Conservation (phyloP, 495 filamentous ascomycete genomes). For the Neurospora terricola region DNA sequence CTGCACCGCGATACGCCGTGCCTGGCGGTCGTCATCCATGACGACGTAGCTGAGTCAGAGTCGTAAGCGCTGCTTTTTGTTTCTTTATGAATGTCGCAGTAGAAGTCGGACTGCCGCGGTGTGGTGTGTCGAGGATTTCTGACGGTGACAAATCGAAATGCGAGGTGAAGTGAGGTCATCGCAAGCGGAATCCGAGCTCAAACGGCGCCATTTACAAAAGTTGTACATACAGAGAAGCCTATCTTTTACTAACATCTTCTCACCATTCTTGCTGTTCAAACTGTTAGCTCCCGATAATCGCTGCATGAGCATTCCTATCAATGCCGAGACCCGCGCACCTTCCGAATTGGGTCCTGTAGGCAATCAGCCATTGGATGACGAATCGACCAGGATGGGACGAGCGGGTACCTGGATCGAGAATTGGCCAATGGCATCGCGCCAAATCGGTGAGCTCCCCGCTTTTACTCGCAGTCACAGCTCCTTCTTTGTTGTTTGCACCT, state of each 20-base stretch:
- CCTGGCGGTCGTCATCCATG: background rate
- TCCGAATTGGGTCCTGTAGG: background rate
- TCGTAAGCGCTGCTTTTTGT: background rate
- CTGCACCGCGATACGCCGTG: background rate
- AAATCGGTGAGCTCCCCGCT: background rate
- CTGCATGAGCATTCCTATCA: background rate
- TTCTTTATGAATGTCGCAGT: background rate
- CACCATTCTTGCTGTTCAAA: background rate
- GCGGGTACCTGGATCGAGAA: background rate
- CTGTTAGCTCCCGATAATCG: background rate
- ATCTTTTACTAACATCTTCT: background rate
- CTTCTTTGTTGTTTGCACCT: background rate
- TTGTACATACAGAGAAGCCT: background rate
- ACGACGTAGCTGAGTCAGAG: background rate
- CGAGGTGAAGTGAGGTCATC: background rate
- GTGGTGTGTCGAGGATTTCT: background rate
- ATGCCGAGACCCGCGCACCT: background rate
- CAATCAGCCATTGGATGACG: background rate
- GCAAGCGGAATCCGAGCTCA: background rate
- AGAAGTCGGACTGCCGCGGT: background rate
- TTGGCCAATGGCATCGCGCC: background rate
- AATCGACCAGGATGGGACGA: background rate
- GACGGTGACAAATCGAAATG: background rate
- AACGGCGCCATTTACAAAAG: background rate
- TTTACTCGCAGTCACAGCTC: background rate